Percentiles rank a stretch among this genome's conserved stretches.
phyloP scores from a whole-genome alignment of 192 early-diverging fungal genomes.

The Rhizoclosmatium globosum region DNA sequence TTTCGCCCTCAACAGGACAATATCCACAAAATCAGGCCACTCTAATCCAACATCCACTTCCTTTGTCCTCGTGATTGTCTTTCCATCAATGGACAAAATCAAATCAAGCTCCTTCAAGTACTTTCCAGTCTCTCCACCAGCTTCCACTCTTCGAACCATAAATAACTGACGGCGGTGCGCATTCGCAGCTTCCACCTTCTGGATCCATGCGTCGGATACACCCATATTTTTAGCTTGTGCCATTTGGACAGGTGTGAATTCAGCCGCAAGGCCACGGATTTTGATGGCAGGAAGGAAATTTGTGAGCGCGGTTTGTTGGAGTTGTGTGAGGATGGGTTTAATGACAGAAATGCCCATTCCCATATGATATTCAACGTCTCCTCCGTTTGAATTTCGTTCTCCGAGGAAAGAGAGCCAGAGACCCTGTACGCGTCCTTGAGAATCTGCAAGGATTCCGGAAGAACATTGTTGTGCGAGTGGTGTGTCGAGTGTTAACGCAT shows the following conservation, averaged over 20 bases:
- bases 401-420: constrained; percentile 81
- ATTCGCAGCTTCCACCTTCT: constrained; percentile 52
- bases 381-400: constrained; percentile 70
- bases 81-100: constrained; percentile 50
- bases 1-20: constrained; percentile 74
- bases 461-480: constrained; percentile 81
- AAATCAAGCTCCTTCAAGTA: constrained; percentile 61
- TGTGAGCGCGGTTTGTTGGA: constrained; percentile 28
- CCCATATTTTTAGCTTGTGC: constrained; percentile 60
- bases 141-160: constrained; percentile 54
- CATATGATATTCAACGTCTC: constrained; percentile 56
- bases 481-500: constrained; percentile 84
- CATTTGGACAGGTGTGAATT: constrained; percentile 55
- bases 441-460: constrained; percentile 75
- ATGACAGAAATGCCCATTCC: constrained; percentile 43
- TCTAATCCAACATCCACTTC: constrained; percentile 46
- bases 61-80: constrained; percentile 42
- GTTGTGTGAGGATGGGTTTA: constrained; percentile 44
- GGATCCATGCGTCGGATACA: constrained; percentile 55
- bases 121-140: constrained; percentile 42
- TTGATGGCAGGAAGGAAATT: constrained; percentile 21
- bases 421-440: constrained; percentile 71
- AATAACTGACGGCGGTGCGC: constrained; percentile 52
- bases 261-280: constrained; percentile 54
- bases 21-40: constrained; percentile 43